Evolutionary conservation across 179 eudicot species (phyloP).

Genomic region (Actinidia arguta): DNA sequence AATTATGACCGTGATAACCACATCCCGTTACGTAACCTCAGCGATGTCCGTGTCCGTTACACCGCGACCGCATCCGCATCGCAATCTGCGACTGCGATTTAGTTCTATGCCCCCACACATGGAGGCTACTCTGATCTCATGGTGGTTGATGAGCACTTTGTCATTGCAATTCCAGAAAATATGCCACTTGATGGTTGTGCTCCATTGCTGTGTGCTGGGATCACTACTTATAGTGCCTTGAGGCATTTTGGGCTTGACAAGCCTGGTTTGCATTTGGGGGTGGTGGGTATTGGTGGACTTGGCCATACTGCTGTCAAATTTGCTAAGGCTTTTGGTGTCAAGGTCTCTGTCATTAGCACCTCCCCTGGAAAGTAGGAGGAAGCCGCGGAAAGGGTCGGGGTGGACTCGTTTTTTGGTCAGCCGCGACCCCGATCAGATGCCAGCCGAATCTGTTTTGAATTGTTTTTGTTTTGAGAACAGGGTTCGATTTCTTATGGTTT

Average conservation of each 20-base stretch:
- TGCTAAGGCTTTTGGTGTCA: constrained; percentile 27
- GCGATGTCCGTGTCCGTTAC: too few species aligned
- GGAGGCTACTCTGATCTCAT: constrained; percentile 22
- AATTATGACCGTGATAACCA: too few species aligned
- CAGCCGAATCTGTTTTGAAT: background rate
- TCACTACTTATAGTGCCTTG: constrained; percentile 27
- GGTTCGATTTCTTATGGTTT: too few species aligned
- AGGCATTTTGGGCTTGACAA: constrained; percentile 18
- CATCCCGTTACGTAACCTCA: too few species aligned
- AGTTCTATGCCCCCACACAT: background rate
- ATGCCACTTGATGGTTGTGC: constrained; percentile 20
- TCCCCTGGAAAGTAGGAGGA: constrained; percentile 18
- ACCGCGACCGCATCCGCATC: too few species aligned
- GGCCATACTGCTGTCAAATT: constrained; percentile 27
- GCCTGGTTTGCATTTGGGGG: constrained; percentile 20
- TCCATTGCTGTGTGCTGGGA: constrained; percentile 27
- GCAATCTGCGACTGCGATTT: too few species aligned
- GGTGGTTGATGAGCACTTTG: constrained; percentile 20
- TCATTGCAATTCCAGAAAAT: background rate
- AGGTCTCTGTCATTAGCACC: constrained; percentile 26
- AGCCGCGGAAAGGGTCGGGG: background rate
- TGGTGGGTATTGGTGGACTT: constrained; percentile 26
- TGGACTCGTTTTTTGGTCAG: constrained; percentile 21
- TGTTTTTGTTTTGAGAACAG: too few species aligned
- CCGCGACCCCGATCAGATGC: constrained; percentile 12